Evolutionary conservation across 1,284 basidiomycete genomes (phyloP).

Genomic region (Tetrapyrgos nigripes): DNA sequence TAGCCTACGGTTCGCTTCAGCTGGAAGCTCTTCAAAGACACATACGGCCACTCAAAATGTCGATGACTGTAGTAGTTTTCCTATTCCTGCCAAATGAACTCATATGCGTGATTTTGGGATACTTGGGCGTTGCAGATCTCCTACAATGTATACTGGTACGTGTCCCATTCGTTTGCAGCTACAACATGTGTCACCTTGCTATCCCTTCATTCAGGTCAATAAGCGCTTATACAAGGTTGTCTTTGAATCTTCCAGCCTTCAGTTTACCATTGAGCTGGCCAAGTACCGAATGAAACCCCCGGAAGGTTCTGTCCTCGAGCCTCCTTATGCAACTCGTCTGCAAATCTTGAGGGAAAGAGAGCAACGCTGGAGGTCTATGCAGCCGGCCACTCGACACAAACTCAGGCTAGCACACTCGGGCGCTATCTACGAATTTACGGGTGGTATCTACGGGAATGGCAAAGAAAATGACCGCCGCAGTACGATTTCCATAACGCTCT

Average conservation of each 20-base stretch:
- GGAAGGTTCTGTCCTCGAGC: slow-evolving; percentile 30
- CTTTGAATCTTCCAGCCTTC: slow-evolving; percentile 46
- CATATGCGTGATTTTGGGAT: slow-evolving; percentile 44
- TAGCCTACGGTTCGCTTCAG: too few relatives aligned
- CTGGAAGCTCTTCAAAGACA: too few relatives aligned
- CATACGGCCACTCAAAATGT: too few relatives aligned
- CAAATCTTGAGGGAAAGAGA: slow-evolving; percentile 48
- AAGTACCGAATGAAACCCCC: slow-evolving; percentile 48
- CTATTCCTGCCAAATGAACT: slow-evolving; percentile 49
- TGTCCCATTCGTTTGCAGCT: not conserved
- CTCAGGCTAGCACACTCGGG: slow-evolving; percentile 50
- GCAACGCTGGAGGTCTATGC: slow-evolving; percentile 48
- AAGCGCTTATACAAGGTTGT: slow-evolving; percentile 45
- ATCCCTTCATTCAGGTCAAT: slow-evolving; percentile 49
- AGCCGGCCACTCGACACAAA: slow-evolving; percentile 42
- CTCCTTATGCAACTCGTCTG: slow-evolving; percentile 44
- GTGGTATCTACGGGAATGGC: slow-evolving; percentile 54
- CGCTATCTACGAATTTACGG: slow-evolving; percentile 56
- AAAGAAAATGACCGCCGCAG: slow-evolving; percentile 41
- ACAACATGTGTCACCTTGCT: slow-evolving; percentile 13
- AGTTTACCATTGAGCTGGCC: slow-evolving; percentile 52
- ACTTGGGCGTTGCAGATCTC: slow-evolving; percentile 44
- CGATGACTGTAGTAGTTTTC: slow-evolving; percentile 17
- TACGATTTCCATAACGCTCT: slow-evolving; percentile 50
- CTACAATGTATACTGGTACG: slow-evolving; percentile 40